Conservation (phyloP, 768 basidiomycete species). For the Galerina marginata region DNA sequence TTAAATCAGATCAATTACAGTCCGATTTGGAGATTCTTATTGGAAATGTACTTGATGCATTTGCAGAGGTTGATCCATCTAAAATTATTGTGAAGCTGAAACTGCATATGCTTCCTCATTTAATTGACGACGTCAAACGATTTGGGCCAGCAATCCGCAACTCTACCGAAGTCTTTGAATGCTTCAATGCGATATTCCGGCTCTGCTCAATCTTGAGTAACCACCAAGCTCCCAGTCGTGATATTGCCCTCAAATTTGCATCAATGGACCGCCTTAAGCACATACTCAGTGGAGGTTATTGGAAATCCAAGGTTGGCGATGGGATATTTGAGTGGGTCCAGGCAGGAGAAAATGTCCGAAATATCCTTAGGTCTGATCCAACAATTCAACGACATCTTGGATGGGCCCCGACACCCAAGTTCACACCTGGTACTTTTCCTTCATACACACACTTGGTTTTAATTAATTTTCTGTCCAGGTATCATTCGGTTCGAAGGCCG, state of each 20-base stretch:
- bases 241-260: slow-evolving; percentile 33
- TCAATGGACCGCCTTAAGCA: slow-evolving; percentile 33
- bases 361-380: slow-evolving; percentile 5
- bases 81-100: slow-evolving; percentile 36
- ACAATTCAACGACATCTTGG: slow-evolving; percentile 14
- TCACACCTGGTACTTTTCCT: not conserved
- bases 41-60: slow-evolving; percentile 36
- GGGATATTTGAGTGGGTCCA: slow-evolving; percentile 15
- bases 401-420: not conserved
- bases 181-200: slow-evolving; percentile 43
- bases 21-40: slow-evolving; percentile 25
- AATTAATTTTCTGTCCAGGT: not conserved
- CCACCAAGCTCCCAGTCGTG: slow-evolving; percentile 42
- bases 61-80: slow-evolving; percentile 29
- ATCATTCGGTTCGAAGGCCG: not conserved
- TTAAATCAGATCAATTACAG: slow-evolving; percentile 11
- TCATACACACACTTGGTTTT: not conserved
- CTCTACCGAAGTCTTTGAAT: slow-evolving; percentile 40
- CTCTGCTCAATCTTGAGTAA: slow-evolving; percentile 39
- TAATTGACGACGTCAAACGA: slow-evolving; percentile 29
- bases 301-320: slow-evolving; percentile 16
- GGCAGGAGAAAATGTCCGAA: slow-evolving; percentile 22
- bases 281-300: slow-evolving; percentile 33
- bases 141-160: slow-evolving; percentile 33
- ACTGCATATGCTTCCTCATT: slow-evolving; percentile 34